Base-by-base conservation (phyloP, 108 stramenopile genomes). In the Bacterosira constricta region DNA sequence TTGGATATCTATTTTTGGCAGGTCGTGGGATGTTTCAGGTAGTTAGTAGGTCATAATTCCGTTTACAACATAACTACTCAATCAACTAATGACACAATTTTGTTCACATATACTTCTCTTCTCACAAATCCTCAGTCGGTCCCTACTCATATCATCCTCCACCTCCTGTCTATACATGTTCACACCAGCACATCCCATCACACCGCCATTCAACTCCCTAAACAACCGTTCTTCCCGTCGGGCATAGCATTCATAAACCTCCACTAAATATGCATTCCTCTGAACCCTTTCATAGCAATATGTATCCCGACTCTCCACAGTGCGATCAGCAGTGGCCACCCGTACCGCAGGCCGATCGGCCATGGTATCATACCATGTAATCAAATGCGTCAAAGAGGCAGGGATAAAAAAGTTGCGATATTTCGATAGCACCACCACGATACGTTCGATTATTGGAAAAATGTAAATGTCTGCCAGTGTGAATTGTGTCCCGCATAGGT, bases 401-500 rank as follows among this genome's bases (percentile, higher is more conserved):
- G 77, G 77, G 37, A 78, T 64, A 36, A 59, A 78, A 35, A 78
- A 78, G 45, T 59, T 65, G 11, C 77, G 68, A 59, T 78, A 78
- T 12, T 30, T 20, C 1, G 77, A 78, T 44, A 78, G 23, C 4
- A 77, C 76, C 4, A 77, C 55, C 7, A 78, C 77, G 3, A 78
- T 78, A 2, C 63, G 77, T 38, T 78, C 77, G 13, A 78, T 57
- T 3, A 55, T 45, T 38, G 77, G 77, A 59, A 63, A 70, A 11
- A 78, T 64, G 47, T 45, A 50, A 12, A 70, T 60, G 35, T 78
- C 77, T 23, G 77, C 77, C 36, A 78, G 34, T 15, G 77, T 78
- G 56, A 59, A 78, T 70, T 64, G 55, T 13, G 44, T 15, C 26
- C 77, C 77, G 45, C 77, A 70, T 0, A 65, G 55, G 31, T 78